A percentile compares a stretch with the other conserved stretches of the same genome.
Conservation (phyloP, 768 basidiomycete species). For the Xerocomus spinulosus region DNA sequence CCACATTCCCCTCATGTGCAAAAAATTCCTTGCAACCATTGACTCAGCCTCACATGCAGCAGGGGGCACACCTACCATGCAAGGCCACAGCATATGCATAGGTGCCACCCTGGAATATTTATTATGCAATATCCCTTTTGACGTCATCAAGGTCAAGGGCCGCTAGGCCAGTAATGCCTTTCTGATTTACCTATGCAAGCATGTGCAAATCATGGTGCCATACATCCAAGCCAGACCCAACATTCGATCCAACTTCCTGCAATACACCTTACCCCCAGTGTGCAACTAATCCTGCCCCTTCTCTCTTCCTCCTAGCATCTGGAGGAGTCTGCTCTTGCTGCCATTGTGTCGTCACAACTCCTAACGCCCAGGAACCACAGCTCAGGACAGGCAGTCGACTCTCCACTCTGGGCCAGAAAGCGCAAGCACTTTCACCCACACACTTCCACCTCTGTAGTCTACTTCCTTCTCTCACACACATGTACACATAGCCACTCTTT, state of each 20-base stretch:
- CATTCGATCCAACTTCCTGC: too few relatives aligned
- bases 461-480: too few relatives aligned
- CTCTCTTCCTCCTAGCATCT: too few relatives aligned
- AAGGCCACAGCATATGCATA: neutral
- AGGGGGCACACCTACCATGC: neutral
- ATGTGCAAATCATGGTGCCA: neutral
- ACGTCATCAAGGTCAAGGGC: neutral
- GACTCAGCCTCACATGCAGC: neutral
- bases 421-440: too few relatives aligned
- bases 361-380: too few relatives aligned
- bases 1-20: neutral
- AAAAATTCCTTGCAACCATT: neutral
- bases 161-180: neutral
- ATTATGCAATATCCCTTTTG: neutral
- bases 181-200: neutral
- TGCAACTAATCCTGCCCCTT: neutral
- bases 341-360: too few relatives aligned
- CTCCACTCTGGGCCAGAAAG: too few relatives aligned
- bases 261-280: neutral
- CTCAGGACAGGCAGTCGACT: too few relatives aligned
- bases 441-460: too few relatives aligned
- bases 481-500: too few relatives aligned
- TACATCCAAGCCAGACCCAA: neutral
- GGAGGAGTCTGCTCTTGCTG: too few relatives aligned
- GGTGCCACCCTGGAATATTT: neutral